Conservation (phyloP, 1,284 basidiomycete genomes). For the Anthracocystis walkeri region DNA sequence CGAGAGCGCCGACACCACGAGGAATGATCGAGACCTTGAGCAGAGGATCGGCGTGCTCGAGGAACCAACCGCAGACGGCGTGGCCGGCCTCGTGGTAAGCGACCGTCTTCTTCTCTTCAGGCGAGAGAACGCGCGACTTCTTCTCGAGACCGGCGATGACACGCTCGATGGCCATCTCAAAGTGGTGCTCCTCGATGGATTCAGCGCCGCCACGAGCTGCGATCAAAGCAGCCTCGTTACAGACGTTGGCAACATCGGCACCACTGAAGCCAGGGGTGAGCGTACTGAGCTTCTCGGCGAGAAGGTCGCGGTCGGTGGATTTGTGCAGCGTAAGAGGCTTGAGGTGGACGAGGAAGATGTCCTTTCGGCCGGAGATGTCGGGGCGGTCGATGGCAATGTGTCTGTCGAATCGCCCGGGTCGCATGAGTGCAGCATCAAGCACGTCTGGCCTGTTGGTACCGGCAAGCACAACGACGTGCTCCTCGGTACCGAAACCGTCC, state of each 20-base stretch:
- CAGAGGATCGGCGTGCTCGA: slow-evolving; percentile 95
- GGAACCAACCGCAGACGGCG: slow-evolving; percentile 97
- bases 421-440: slow-evolving; percentile 91
- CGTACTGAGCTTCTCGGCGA: slow-evolving; percentile 84
- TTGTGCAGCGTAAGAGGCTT: slow-evolving; percentile 77
- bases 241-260: slow-evolving; percentile 98
- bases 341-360: slow-evolving; percentile 94
- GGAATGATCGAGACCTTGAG: slow-evolving; percentile 99
- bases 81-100: slow-evolving; percentile 99
- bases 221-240: slow-evolving; percentile 96
- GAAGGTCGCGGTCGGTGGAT: slow-evolving; percentile 49
- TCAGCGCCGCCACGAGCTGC: slow-evolving; percentile 88
- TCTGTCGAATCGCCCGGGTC: slow-evolving; percentile 96
- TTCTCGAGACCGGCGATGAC: slow-evolving; percentile 97
- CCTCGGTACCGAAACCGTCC: slow-evolving; percentile 96
- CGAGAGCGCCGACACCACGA: slow-evolving; percentile 92
- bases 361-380: slow-evolving; percentile 90
- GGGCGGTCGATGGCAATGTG: slow-evolving; percentile 96
- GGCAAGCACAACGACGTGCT: slow-evolving; percentile 95
- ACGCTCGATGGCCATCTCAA: slow-evolving; percentile 96
- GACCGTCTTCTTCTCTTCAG: slow-evolving; percentile 98
- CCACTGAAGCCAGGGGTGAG: slow-evolving; percentile 98
- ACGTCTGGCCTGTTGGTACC: slow-evolving; percentile 98
- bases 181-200: slow-evolving; percentile 84
- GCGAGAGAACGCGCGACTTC: slow-evolving; percentile 91